Evolutionary conservation across 306 rosid genomes (phyloP), one percentile per base, ranked within the genome.

Genomic region (Echinosophora koreensis): DNA sequence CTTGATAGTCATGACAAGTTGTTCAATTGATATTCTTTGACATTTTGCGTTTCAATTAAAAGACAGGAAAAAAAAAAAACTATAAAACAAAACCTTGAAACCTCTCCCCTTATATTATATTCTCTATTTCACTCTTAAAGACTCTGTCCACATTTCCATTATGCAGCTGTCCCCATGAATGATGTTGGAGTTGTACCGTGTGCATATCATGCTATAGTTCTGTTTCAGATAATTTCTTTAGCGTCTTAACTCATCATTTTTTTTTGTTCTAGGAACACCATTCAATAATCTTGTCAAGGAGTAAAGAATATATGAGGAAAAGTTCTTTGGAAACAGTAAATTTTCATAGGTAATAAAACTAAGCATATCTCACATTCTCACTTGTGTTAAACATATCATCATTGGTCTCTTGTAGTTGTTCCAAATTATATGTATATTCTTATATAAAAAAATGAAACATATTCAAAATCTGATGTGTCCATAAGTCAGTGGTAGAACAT

Each of bases 91-190:
- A 27, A 27, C 30, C 39, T 58, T 77, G 56, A 4, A 22, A 54
- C 67, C 35, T 55, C 17, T 22, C 3, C 5, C 16, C 2, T 42
- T 34, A 11, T 55, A 5, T 66, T 41, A 54, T 34, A 32, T 57
- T 69, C 30, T 47, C 55, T 30, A 38, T 27, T 37, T 28, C 54
- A 49, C 71, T 70, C 5, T 55, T 8, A 58, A 22, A 59, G 41
- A 8, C 56, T 62, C 2, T 35, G 46, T 62, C 41, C 55, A 22
- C 18, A 41, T 65, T 70, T 60, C 30, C 77, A 51, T 78, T 66
- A 60, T 35, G 68, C 38, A 35, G 13, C 1, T 44, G 82, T 18
- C 69, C 41, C 51, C 74, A 55, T 66, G 32, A 15, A 39, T 55
- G 58, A 58, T 77, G 82, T 30, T 68, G 69, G 22, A 22, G 22